Base-by-base conservation (phyloP, 148 eudicot genomes). In the Vaccinium myrtillus region DNA sequence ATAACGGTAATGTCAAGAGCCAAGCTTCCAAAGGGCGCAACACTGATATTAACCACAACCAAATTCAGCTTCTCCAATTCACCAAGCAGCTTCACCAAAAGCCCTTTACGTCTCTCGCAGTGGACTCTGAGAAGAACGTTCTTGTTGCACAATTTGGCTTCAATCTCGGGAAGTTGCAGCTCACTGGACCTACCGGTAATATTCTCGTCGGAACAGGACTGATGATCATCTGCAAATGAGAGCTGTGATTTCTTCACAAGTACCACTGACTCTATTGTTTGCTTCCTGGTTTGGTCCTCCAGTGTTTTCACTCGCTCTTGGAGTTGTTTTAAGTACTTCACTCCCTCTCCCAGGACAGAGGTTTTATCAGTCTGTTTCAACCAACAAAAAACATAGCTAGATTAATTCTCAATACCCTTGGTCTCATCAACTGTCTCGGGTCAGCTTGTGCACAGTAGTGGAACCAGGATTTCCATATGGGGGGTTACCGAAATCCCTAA, bases 291-390 rank as follows among this genome's bases (percentile, higher is more conserved):
- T 70, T 90, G 84, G 50, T 88, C 90, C 82, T 91, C 95, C 5
- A 91, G 87, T 51, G 55, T 2, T 63, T 89, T 91, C 56, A 92
- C 89, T 43, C 82, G 88, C 18, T 91, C 93, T 85, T 94, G 91
- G 6, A 94, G 95, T 23, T 91, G 91, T 86, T 94, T 93, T 69
- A 94, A 54, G 90, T 94, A 90, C 83, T 90, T 89, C 0, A 90
- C 86, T 6, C 96, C 94, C 71, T 92, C 96, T 69, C 86, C 93
- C n/a, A 94, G 94, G n/a, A 94, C 91, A 2, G 98, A 90, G 48
- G 94, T 94, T 84, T 83, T 83, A 30, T 83, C 85, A 76, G 77
- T 83, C 85, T 83, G 85, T 21, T 63, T 63, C 6, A n/a, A 63
- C 70, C 6, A 8, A n/a, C 8, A 56, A 56, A 56, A 53, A 56